phyloP scores from a whole-genome alignment of 306 rosid genomes.

The Hippophae rhamnoides region DNA sequence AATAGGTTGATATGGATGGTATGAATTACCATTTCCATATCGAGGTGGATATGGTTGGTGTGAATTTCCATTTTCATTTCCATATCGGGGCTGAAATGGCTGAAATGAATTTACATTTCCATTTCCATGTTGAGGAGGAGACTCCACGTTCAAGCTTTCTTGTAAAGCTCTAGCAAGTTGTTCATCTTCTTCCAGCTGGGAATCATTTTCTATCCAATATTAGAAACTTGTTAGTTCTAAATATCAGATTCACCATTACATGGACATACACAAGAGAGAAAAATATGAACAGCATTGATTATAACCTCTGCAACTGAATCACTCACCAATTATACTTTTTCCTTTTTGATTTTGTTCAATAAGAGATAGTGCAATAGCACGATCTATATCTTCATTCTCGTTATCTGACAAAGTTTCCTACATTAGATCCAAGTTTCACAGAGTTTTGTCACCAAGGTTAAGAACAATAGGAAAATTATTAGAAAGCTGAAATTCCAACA shows the following conservation, averaged over 20 bases:
- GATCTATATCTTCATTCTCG: constrained; percentile 73
- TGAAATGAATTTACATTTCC: constrained; percentile 49
- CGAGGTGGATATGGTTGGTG: background rate
- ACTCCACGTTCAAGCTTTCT: constrained; percentile 65
- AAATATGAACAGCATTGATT: background rate
- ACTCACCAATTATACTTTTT: constrained; percentile 60
- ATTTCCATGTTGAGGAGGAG: constrained; percentile 64
- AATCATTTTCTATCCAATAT: constrained; percentile 30
- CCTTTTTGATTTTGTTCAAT: constrained; percentile 52
- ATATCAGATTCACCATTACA: background rate
- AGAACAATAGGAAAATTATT: constrained; percentile 7
- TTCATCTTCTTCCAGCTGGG: constrained; percentile 75
- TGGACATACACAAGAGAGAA: background rate
- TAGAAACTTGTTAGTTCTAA: constrained; percentile 4
- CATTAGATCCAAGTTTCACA: constrained; percentile 36
- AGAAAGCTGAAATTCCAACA: background rate
- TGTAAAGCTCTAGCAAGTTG: constrained; percentile 83
- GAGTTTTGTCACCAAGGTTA: constrained; percentile 18
- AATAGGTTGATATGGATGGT: constrained; percentile 36
- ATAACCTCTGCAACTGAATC: constrained; percentile 4
- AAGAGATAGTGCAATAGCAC: constrained; percentile 80
- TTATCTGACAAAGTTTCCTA: constrained; percentile 68
- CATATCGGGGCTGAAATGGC: constrained; percentile 17
- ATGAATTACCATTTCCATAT: constrained; percentile 14
- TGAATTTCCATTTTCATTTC: constrained; percentile 11